Evolutionary conservation across 257 asterid genomes (phyloP).

Genomic region (Hygrophila difformis): DNA sequence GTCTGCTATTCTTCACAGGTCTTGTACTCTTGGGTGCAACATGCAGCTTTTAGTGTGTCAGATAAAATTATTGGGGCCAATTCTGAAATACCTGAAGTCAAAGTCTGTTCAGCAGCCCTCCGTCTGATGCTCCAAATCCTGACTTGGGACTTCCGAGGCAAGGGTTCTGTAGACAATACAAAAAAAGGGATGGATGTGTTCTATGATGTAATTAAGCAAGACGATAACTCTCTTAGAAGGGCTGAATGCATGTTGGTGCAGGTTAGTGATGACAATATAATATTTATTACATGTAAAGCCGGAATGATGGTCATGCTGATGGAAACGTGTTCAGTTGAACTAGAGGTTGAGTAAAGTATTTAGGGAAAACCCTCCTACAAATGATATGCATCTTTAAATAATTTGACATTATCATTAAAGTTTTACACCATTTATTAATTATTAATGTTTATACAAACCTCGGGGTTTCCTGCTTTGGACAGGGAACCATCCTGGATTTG

Average conservation of each 20-base stretch:
- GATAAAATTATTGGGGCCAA: constrained; percentile 50
- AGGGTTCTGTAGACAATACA: constrained; percentile 31
- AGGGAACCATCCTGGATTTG: too few relatives aligned
- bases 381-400: too few relatives aligned
- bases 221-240: constrained; percentile 35
- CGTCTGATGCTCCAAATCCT: constrained; percentile 85
- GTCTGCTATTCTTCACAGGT: constrained; percentile 30
- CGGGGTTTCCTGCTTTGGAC: too few relatives aligned
- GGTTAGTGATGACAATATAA: constrained; percentile 36
- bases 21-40: constrained; percentile 83
- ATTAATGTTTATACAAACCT: too few relatives aligned
- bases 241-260: constrained; percentile 71
- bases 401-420: too few relatives aligned
- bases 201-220: constrained; percentile 39
- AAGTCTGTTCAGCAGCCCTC: constrained; percentile 68
- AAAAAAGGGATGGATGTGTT: constrained; percentile 51
- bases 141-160: constrained; percentile 82
- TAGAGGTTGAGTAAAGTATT: too few relatives aligned
- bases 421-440: too few relatives aligned
- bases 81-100: constrained; percentile 70
- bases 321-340: constrained; percentile 5
- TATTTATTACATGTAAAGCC: constrained; percentile 4
- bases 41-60: constrained; percentile 67
- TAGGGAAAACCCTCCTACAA: too few relatives aligned
- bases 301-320: constrained; percentile 3